phyloP scores from a whole-genome alignment of 1,139 yeast genomes.

The Meyerozyma smithsonii region DNA sequence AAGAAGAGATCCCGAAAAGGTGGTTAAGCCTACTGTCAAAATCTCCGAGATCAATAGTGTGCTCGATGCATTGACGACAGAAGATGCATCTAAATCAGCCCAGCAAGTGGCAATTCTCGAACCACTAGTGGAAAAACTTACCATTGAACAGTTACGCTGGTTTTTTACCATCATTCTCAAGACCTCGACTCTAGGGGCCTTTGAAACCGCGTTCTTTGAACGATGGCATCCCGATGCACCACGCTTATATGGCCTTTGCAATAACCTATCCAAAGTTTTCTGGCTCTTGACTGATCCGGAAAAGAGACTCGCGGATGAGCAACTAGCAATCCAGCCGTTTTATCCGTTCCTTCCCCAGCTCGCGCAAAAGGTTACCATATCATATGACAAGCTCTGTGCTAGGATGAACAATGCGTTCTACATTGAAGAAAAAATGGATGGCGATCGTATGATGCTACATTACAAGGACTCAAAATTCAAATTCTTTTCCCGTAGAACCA shows the following conservation, averaged over 20 bases:
- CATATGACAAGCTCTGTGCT: conserved; percentile 45
- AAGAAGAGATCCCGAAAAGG: conserved; percentile 28
- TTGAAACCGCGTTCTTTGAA: conserved; percentile 58
- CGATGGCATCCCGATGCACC: conserved; percentile 82
- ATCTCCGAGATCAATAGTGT: conserved; percentile 48
- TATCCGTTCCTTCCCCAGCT: conserved; percentile 70
- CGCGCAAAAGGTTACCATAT: conserved; percentile 47
- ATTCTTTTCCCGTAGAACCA: conserved; percentile 65
- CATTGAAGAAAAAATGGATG: conserved; percentile 91
- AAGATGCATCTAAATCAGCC: conserved; percentile 32
- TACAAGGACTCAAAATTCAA: conserved; percentile 43
- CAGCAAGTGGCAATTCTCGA: conserved; percentile 39
- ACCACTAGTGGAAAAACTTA: conserved; percentile 51
- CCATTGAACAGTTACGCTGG: conserved; percentile 65
- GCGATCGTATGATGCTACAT: conserved; percentile 82
- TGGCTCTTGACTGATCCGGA: conserved; percentile 51
- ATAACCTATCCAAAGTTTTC: conserved; percentile 58
- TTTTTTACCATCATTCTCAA: conserved; percentile 64
- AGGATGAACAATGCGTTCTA: conserved; percentile 48
- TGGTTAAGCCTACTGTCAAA: conserved; percentile 43
- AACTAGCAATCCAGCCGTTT: conserved; percentile 43
- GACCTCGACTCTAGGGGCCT: conserved; percentile 50
- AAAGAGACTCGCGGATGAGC: conserved; percentile 36
- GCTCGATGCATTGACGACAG: conserved; percentile 39
- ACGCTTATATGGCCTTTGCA: conserved; percentile 61